Evolutionary conservation across 176 grass and related monocot genomes (phyloP), one percentile per base, ranked within the genome.

Genomic region (Oryza nivara): DNA sequence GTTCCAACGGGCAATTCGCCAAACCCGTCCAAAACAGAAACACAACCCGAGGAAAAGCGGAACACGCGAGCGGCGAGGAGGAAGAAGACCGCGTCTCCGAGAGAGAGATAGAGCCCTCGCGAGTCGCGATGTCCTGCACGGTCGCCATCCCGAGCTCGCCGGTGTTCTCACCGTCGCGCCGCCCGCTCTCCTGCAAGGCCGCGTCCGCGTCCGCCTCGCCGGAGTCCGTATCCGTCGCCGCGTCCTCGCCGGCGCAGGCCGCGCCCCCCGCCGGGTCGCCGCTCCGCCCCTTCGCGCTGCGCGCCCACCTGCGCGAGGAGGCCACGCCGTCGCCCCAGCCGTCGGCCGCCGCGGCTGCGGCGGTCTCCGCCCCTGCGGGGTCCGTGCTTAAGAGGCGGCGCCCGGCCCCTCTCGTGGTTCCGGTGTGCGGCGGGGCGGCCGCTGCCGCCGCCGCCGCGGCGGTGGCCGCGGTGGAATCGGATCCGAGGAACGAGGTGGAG

Each of bases 111-210:
- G 56, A 61, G 52, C 34, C 79, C 54, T 22, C 64, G 68, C 26
- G 38, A 99, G 44, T 22, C 64, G 68, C 26, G 38, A 99, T 99
- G 97, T 87, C 97, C 36, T 98, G 96, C 86, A 86, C 93, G 25
- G 88, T 99, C n/a, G 92, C 90, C 11, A 92, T 99, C 73, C 91
- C 93, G 32, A 99, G 83, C 82, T 94, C 97, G 46, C 97, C 97
- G 49, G 91, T 91, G 7, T 99, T 99, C 92, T 99, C 97, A 1
- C 92, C 97, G 8, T 96, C 97, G 10, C 88, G 91, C 56, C 90
- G 92, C 82, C 9, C 88, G 76, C 85, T 91, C 79, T 94, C 93
- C 17, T 94, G 92, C 90, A 99, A 96, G 90, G 92, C 89, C 32
- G 32, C 80, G 0, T 63, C 58, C 2, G 52, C 52, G 2, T 63